Conservation (phyloP, 805 yeast genomes). For the Candida quercuum region DNA sequence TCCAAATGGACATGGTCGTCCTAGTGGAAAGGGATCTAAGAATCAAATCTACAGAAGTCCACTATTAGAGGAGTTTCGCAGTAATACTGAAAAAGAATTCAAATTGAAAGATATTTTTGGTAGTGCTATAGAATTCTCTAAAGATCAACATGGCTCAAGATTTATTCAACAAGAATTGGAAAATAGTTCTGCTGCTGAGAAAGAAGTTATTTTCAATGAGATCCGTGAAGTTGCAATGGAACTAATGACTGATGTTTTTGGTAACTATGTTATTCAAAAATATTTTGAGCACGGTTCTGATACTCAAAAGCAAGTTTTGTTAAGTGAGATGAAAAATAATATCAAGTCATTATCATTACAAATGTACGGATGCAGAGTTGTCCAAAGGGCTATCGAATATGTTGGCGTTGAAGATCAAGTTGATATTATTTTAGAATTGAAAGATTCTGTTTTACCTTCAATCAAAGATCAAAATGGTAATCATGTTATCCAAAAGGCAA, state of each 20-base stretch:
- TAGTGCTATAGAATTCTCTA: slow-evolving; percentile 84
- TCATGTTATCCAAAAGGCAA: slow-evolving; percentile 93
- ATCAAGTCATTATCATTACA: slow-evolving; percentile 76
- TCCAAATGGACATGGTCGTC: slow-evolving; percentile 15
- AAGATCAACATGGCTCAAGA: slow-evolving; percentile 96
- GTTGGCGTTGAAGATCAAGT: slow-evolving; percentile 61
- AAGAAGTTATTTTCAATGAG: slow-evolving; percentile 79
- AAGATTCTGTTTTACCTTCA: slow-evolving; percentile 53
- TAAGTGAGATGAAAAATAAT: slow-evolving; percentile 68
- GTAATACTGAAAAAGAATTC: slow-evolving; percentile 54
- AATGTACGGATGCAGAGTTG: slow-evolving; percentile 98
- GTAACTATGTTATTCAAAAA: slow-evolving; percentile 94
- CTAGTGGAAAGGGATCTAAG: slow-evolving; percentile 18
- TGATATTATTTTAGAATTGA: slow-evolving; percentile 64
- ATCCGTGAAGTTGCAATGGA: slow-evolving; percentile 69
- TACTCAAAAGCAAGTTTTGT: slow-evolving; percentile 62
- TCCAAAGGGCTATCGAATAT: slow-evolving; percentile 86
- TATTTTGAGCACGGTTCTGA: slow-evolving; percentile 78
- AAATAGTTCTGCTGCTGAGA: slow-evolving; percentile 57
- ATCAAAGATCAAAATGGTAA: slow-evolving; percentile 97
- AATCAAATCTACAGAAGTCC: slow-evolving; percentile 68
- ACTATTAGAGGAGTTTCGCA: slow-evolving; percentile 77
- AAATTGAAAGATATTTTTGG: slow-evolving; percentile 73
- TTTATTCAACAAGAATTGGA: slow-evolving; percentile 89
- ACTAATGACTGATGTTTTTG: slow-evolving; percentile 94